These are phyloP conservation scores for Erodium moschatum DNA, from an alignment of 441 rosid species.

Conservation along the genomic window DNA sequence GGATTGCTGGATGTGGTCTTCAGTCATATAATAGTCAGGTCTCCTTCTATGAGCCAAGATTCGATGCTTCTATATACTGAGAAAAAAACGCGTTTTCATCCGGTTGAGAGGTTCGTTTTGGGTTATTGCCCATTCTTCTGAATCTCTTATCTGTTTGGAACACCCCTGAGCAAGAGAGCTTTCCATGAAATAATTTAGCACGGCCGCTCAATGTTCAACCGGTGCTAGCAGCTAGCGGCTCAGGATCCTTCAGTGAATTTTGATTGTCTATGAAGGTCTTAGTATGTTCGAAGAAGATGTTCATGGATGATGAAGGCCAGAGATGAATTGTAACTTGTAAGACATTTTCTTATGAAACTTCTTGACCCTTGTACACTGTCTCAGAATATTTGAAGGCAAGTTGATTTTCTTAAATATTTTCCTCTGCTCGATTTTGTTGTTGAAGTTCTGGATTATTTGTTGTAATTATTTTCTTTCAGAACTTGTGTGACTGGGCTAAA, in stretches of 20 bases:
- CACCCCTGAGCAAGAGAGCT: too few species aligned
- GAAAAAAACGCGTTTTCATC: not conserved
- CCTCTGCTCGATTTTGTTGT: not conserved
- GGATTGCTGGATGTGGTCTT: constrained; percentile 72
- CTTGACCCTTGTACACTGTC: not conserved
- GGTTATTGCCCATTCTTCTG: too few species aligned
- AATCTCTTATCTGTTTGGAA: not conserved
- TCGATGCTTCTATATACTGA: constrained; percentile 60
- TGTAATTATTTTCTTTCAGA: not conserved
- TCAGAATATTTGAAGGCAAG: not conserved
- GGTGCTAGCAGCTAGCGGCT: too few species aligned
- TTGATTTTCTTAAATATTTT: not conserved
- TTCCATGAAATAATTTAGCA: too few species aligned
- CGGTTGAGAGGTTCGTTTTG: too few species aligned
- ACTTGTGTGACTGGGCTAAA: not conserved
- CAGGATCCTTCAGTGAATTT: not conserved
- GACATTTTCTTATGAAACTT: not conserved
- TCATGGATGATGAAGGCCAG: not conserved
- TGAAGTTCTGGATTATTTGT: not conserved
- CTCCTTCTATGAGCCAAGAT: constrained; percentile 92
- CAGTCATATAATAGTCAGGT: constrained; percentile 90
- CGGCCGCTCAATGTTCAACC: not conserved
- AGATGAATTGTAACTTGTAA: not conserved
- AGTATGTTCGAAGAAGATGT: not conserved
- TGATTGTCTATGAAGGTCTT: not conserved